phyloP scores from a whole-genome alignment of 208 protist species.

The Leishmania tarentolae region DNA sequence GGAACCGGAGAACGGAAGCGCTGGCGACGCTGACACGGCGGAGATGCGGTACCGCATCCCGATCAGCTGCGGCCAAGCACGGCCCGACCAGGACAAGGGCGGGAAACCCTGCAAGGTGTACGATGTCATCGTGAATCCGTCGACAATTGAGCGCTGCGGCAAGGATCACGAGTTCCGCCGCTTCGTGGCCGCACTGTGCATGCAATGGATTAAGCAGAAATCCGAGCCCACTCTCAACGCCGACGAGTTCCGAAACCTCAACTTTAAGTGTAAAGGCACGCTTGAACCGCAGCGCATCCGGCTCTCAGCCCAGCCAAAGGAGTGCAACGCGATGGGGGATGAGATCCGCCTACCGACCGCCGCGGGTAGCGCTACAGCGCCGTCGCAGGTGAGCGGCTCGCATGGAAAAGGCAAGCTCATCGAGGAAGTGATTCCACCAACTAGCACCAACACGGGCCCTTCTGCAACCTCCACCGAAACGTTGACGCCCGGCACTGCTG shows the following conservation, averaged over 20 bases:
- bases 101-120: slow-evolving; percentile 90
- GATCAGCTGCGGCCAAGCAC: slow-evolving; percentile 87
- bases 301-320: slow-evolving; percentile 47
- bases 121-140: slow-evolving; percentile 90
- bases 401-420: slow-evolving; percentile 58
- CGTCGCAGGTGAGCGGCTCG: slow-evolving; percentile 47
- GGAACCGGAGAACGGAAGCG: slow-evolving; percentile 19
- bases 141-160: slow-evolving; percentile 67
- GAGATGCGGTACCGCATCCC: slow-evolving; percentile 86
- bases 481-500: neutral
- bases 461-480: neutral
- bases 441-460: neutral
- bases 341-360: slow-evolving; percentile 80
- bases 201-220: slow-evolving; percentile 93
- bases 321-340: slow-evolving; percentile 76
- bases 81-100: slow-evolving; percentile 81
- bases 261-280: slow-evolving; percentile 86
- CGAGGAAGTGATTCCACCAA: slow-evolving; percentile 40
- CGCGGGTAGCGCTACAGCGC: slow-evolving; percentile 38
- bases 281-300: slow-evolving; percentile 90
- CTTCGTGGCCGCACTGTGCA: slow-evolving; percentile 87
- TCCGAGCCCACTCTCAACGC: slow-evolving; percentile 86
- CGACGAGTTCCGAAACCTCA: slow-evolving; percentile 87
- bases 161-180: slow-evolving; percentile 84
- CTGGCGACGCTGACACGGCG: slow-evolving; percentile 24